Evolutionary conservation across 805 yeast species (phyloP), one percentile per base, ranked within the genome.

Genomic region (Nakazawaea laoshanensis): DNA sequence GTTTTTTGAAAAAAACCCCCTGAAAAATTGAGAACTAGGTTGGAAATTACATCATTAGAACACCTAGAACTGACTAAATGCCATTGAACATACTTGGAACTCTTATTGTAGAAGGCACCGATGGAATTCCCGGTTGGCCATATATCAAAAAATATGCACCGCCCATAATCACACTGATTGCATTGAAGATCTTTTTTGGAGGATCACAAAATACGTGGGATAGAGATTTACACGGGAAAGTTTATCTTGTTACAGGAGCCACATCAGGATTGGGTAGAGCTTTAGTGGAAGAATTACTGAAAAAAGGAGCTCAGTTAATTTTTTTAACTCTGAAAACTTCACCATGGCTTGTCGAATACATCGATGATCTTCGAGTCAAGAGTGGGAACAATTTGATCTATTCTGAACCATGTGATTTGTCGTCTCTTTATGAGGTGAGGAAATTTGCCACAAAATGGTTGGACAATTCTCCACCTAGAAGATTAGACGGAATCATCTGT

Each of bases 371-470:
- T 38, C 66, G 97, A 39, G 77, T 74, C 8, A 57, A 53, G 14
- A 77, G 88, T 13, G 66, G 65, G 28, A 92, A 88, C 56, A 68
- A 68, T 33, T 52, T 89, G 65, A 74, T 92, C 29, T 89, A 84
- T 53, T 88, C 92, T n/a, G 99, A 92, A 49, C 71, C 77, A 44
- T 86, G 94, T 53, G 94, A 92, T 52, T 63, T 92, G 37, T 61
- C 73, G 12, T 77, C 84, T 35, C 60, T 92, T 36, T 62, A 77
- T 49, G 76, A 87, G 3, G 69, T 92, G 9, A 68, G 99, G 46
- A 76, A 77, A 49, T 92, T 92, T 61, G 96, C 96, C 19, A 88
- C 97, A 2, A 76, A 68, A 39, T 92, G 97, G 97, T 65, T 92
- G 38, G 94, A 92, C 53, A 87, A 83, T 48, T 61, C 76, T 20